Base-by-base conservation (phyloP, 306 rosid species). In the Inga laurina region DNA sequence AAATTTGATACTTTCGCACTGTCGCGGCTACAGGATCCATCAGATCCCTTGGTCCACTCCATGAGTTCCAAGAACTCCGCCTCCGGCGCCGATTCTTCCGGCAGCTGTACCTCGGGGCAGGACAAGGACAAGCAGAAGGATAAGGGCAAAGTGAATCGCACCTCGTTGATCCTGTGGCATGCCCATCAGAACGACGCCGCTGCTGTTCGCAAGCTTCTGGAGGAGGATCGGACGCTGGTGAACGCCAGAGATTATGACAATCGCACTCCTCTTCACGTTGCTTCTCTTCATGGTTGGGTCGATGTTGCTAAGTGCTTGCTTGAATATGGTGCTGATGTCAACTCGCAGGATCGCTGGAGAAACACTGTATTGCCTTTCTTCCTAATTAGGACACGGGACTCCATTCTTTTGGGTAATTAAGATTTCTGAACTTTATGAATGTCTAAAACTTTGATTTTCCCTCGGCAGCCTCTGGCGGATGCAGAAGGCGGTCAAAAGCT, bases 291-390 rank as follows among this genome's bases (percentile, higher is more conserved):
- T 74, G 97, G 97, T 61, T 93, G 93, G 97, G 85, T 87, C 87
- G 91, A 90, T 2, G 97, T 94, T 64, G 98, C 93, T 30, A 88
- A 89, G 37, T 90, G 92, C 86, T 81, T 94, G 81, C 79, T 94
- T 39, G 95, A 94, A 48, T 82, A 72, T 21, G 98, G 97, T 18
- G 97, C 98, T 30, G 97, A 94, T 76, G 92, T 94, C 84, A 94
- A 94, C 91, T 92, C 98, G 18, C 97, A 90, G 84, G 98, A 94
- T 88, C 98, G 97, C 37, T 94, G 97, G 98, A 91, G 89, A 88
- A 94, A 94, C 89, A 93, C 98, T 48, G 98, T 94, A 86, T 81
- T 34, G 52, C 69, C 74, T 35, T 59, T 68, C 72, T 54, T 10
- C 59, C 14, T 10, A 59, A 18, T 74, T 74, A 15, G 15, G 57